Evolutionary conservation across 345 rosid genomes (phyloP).

Genomic region (Ceriops tagal): DNA sequence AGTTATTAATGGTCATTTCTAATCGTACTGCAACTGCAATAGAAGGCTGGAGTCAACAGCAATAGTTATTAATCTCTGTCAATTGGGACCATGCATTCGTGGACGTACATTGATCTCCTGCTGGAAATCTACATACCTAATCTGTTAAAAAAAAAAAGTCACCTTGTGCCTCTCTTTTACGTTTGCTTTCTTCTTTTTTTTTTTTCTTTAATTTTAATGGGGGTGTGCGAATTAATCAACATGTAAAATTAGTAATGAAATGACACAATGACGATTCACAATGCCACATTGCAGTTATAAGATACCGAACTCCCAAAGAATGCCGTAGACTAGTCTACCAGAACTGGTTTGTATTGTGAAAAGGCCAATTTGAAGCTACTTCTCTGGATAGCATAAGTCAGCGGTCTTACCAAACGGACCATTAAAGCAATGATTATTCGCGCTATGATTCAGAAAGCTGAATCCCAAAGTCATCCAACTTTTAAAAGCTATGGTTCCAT

Average conservation of each 20-base stretch:
- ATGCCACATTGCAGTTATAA: neutral
- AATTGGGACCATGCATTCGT: neutral
- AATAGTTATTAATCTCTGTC: too few relatives aligned
- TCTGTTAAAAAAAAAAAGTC: neutral
- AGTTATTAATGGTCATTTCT: slow-evolving; percentile 8
- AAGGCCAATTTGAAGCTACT: too few relatives aligned
- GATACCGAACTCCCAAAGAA: neutral
- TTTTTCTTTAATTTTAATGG: neutral
- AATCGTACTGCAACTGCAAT: neutral
- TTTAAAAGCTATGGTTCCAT: slow-evolving; percentile 8
- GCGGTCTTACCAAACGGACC: neutral
- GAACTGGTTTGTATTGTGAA: too few relatives aligned
- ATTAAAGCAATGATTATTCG: slow-evolving; percentile 5
- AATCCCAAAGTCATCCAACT: neutral
- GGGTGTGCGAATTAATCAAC: neutral
- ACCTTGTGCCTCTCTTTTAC: neutral
- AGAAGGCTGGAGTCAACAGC: neutral
- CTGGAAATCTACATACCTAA: neutral
- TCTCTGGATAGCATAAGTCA: neutral
- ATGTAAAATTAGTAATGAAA: neutral
- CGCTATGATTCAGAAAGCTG: neutral
- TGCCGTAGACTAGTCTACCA: too few relatives aligned
- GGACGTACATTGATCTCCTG: neutral
- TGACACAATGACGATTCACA: neutral
- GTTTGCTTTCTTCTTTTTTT: neutral